These are phyloP conservation scores for Solanum dulcamara DNA, from an alignment of 257 asterid species.

Conservation along the genomic window DNA sequence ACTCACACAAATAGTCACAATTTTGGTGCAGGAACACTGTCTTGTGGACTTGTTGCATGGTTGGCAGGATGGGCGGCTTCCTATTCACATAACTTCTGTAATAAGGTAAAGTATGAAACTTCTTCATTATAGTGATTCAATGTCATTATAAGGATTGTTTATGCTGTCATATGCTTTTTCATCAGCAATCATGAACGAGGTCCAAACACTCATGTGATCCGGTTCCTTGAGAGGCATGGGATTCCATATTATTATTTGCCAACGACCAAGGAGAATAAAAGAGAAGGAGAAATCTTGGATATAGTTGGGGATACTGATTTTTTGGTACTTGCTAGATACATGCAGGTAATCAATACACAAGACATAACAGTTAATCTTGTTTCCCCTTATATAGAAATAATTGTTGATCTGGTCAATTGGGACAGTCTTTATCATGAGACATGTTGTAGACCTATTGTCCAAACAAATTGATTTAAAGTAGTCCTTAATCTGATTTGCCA, in stretches of 20 bases:
- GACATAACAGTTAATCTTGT: background rate
- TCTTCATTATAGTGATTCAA: background rate
- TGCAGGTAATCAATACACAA: conserved; percentile 53
- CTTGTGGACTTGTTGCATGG: conserved; percentile 80
- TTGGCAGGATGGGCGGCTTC: conserved; percentile 87
- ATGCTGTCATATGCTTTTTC: conserved; percentile 1
- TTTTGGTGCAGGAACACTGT: conserved; percentile 68
- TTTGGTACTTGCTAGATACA: conserved; percentile 91
- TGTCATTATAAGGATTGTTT: conserved; percentile 4
- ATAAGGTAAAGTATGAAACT: conserved; percentile 41
- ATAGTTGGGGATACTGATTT: conserved; percentile 80
- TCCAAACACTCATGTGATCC: conserved; percentile 73
- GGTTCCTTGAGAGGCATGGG: conserved; percentile 77
- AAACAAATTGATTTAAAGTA: background rate
- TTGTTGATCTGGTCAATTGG: background rate
- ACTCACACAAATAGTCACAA: background rate
- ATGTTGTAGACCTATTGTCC: background rate
- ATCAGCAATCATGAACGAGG: conserved; percentile 84
- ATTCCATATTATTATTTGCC: conserved; percentile 70
- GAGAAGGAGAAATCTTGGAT: conserved; percentile 39
- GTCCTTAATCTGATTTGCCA: background rate
- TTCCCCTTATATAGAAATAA: background rate
- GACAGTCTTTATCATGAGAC: background rate
- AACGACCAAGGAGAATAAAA: conserved; percentile 9
- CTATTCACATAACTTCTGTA: conserved; percentile 65